A percentile compares a stretch with the other conserved stretches of the same genome.
Evolutionary conservation across 2,329 filamentous ascomycete genomes (phyloP).

Genomic region (Ramichloridium luteum): DNA sequence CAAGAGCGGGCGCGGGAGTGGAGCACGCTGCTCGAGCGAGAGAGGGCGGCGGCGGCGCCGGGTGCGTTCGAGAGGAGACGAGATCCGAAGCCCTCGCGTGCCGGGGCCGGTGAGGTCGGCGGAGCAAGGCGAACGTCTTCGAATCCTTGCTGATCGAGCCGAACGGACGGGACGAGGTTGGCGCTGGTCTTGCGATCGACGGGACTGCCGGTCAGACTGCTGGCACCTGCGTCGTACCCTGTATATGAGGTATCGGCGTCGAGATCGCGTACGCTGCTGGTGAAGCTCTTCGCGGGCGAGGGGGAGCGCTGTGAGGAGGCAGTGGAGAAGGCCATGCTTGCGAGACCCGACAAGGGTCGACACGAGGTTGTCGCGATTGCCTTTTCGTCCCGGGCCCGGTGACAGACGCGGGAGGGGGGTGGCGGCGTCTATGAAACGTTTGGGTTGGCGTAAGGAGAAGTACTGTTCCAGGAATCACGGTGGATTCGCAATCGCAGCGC

Average conservation of each 20-base stretch:
- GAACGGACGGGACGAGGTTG: background rate
- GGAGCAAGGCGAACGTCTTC: constrained; percentile 9
- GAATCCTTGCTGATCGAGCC: constrained; percentile 4
- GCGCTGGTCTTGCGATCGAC: no score
- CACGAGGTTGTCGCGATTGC: no score
- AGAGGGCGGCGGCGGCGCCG: constrained; percentile 19
- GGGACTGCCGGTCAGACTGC: no score
- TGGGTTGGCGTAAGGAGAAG: no score
- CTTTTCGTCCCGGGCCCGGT: no score
- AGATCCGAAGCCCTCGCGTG: constrained; percentile 16
- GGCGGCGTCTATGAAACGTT: no score
- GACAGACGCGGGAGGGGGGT: no score
- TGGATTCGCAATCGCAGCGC: no score
- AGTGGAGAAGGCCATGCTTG: no score
- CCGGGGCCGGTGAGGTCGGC: constrained; percentile 7
- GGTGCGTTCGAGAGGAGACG: constrained; percentile 18
- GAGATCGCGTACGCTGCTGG: background rate
- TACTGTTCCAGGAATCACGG: no score
- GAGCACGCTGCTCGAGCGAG: constrained; percentile 18
- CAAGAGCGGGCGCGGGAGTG: constrained; percentile 23
- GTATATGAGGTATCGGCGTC: background rate
- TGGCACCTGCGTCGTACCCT: background rate
- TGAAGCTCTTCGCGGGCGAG: background rate
- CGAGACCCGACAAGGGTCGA: no score
- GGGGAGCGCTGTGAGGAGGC: no score